Conservation (phyloP, 1,139 yeast species). For the Hansenula lynferdii region DNA sequence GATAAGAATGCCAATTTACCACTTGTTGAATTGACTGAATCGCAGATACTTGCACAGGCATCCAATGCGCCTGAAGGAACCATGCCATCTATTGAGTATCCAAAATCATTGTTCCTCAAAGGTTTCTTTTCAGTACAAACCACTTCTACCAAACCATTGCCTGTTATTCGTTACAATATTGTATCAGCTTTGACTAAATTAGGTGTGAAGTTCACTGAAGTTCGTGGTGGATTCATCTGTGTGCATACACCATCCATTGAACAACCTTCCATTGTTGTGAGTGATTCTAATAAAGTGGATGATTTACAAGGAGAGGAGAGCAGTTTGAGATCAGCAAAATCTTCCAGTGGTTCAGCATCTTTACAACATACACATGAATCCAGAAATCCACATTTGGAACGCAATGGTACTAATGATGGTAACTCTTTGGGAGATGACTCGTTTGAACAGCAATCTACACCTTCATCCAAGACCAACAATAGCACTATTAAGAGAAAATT, state of each 20-base stretch:
- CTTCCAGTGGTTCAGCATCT: slow-evolving; percentile 7
- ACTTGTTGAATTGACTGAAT: slow-evolving; percentile 43
- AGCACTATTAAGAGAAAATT: slow-evolving; percentile 55
- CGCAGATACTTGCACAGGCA: slow-evolving; percentile 61
- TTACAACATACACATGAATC: neutral
- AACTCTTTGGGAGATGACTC: slow-evolving; percentile 9
- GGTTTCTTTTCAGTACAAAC: slow-evolving; percentile 96
- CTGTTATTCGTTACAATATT: slow-evolving; percentile 82
- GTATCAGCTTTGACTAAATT: slow-evolving; percentile 71
- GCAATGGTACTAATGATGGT: slow-evolving; percentile 5
- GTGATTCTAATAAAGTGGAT: slow-evolving; percentile 8
- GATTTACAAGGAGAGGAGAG: slow-evolving; percentile 10
- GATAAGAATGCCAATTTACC: slow-evolving; percentile 7
- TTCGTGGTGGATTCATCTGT: slow-evolving; percentile 92
- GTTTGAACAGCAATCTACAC: slow-evolving; percentile 15
- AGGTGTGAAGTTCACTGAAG: slow-evolving; percentile 83
- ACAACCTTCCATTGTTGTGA: slow-evolving; percentile 22
- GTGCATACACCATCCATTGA: slow-evolving; percentile 43
- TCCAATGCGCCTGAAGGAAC: slow-evolving; percentile 67
- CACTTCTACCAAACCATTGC: slow-evolving; percentile 88
- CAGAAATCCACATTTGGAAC: slow-evolving; percentile 2
- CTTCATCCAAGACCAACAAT: slow-evolving; percentile 13
- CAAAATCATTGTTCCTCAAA: slow-evolving; percentile 85
- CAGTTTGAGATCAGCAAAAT: slow-evolving; percentile 8
- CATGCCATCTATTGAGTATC: slow-evolving; percentile 94